Evolutionary conservation across 148 eudicot genomes (phyloP).

Genomic region (Vaccinium darrowii): DNA sequence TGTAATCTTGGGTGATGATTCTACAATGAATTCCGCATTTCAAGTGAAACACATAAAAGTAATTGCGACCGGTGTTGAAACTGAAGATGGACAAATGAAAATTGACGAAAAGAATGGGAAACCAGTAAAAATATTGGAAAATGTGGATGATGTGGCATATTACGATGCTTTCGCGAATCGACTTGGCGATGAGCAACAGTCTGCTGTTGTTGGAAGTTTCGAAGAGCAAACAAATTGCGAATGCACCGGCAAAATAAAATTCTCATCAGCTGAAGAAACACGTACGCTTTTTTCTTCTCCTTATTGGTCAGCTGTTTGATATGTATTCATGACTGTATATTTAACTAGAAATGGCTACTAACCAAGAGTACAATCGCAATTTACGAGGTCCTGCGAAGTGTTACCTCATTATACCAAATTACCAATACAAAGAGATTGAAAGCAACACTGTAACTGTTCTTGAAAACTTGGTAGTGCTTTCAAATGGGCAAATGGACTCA

Average conservation of each 20-base stretch:
- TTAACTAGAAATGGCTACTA: slow-evolving; percentile 1
- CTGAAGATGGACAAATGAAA: slow-evolving; percentile 55
- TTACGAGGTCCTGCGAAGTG: too few relatives aligned
- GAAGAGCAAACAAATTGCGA: slow-evolving; percentile 53
- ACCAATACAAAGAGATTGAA: neutral
- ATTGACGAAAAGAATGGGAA: slow-evolving; percentile 46
- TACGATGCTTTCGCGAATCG: slow-evolving; percentile 50
- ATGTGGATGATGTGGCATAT: slow-evolving; percentile 43
- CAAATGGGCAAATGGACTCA: neutral
- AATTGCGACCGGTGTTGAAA: slow-evolving; percentile 48
- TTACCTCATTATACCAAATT: neutral
- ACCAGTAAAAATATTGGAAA: slow-evolving; percentile 44
- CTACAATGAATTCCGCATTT: slow-evolving; percentile 27
- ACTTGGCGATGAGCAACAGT: slow-evolving; percentile 64
- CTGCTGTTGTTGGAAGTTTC: slow-evolving; percentile 68
- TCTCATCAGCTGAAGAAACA: neutral
- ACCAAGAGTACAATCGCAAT: neutral
- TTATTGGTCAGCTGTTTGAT: neutral
- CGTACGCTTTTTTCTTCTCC: neutral
- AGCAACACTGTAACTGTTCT: neutral
- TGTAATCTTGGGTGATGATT: slow-evolving; percentile 44
- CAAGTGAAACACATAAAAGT: slow-evolving; percentile 43
- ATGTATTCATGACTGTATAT: neutral
- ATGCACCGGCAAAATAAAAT: slow-evolving; percentile 4
- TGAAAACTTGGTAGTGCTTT: neutral